Evolutionary conservation across 2,329 filamentous ascomycete genomes (phyloP).

Genomic region (Exophiala bonariae): DNA sequence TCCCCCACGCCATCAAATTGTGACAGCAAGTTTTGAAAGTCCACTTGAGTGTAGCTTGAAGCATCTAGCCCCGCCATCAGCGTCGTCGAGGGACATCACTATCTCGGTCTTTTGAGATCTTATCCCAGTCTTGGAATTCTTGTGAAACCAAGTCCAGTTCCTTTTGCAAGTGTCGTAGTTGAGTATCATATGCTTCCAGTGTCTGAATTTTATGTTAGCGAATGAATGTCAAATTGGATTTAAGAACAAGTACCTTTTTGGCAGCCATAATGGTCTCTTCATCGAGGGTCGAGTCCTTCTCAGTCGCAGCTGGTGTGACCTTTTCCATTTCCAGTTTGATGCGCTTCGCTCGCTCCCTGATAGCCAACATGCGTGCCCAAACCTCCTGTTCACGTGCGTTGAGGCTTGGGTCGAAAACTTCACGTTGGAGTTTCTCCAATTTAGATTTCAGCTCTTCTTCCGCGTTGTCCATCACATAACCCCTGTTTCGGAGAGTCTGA

Average conservation of each 20-base stretch:
- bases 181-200: conserved; percentile 50
- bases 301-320: conserved; percentile 41
- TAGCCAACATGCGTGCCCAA: conserved; percentile 65
- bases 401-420: conserved; percentile 61
- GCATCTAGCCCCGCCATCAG: too few relatives aligned
- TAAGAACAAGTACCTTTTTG: conserved; percentile 54
- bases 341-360: conserved; percentile 59
- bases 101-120: conserved; percentile 25
- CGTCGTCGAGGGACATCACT: conserved; percentile 20
- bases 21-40: too few relatives aligned
- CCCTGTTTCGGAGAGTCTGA: conserved; percentile 62
- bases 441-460: conserved; percentile 66
- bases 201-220: conserved; percentile 40
- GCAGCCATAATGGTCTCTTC: conserved; percentile 60
- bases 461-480: conserved; percentile 64
- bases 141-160: conserved; percentile 60
- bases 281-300: conserved; percentile 48
- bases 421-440: conserved; percentile 57
- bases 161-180: conserved; percentile 59
- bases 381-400: conserved; percentile 64
- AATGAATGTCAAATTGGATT: conserved; percentile 26
- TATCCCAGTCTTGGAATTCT: conserved; percentile 60
- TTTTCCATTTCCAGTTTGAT: conserved; percentile 62
- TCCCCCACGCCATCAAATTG: neutral
- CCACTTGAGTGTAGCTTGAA: too few relatives aligned